Conservation (phyloP, 306 rosid species). For the Gynostemma pentaphyllum region DNA sequence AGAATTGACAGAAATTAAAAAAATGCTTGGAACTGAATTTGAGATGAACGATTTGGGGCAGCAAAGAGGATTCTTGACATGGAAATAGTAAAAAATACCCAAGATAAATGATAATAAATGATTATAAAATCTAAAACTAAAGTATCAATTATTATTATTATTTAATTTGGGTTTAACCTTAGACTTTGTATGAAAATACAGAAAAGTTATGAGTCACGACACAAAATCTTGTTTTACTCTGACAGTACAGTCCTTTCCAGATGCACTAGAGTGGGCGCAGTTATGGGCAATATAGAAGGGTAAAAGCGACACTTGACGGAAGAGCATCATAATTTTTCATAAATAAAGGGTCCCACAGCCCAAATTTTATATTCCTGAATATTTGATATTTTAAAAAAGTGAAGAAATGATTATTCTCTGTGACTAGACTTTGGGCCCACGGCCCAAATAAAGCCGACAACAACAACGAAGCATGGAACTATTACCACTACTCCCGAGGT, state of each 20-base stretch:
- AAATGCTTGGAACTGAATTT: too few species aligned
- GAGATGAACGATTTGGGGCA: too few species aligned
- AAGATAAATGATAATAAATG: too few species aligned
- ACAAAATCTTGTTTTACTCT: not conserved
- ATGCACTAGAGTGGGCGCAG: not conserved
- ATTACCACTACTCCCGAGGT: constrained; percentile 34
- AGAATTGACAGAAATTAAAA: too few species aligned
- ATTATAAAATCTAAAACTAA: too few species aligned
- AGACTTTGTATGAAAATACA: too few species aligned
- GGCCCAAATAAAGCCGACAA: constrained; percentile 25
- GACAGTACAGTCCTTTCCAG: not conserved
- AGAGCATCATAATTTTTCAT: constrained; percentile 1
- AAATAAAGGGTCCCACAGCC: not conserved
- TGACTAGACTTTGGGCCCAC: constrained; percentile 53
- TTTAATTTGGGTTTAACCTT: too few species aligned
- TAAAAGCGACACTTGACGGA: not conserved
- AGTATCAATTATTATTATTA: too few species aligned
- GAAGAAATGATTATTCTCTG: constrained; percentile 21
- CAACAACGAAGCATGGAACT: constrained; percentile 26
- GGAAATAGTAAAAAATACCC: too few species aligned
- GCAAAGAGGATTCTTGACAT: too few species aligned
- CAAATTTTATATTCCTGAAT: constrained; percentile 6
- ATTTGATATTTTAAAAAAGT: constrained; percentile 4
- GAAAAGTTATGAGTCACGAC: too few species aligned
- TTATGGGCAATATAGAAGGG: not conserved